These are phyloP conservation scores for Gaultheria prostrata DNA, from an alignment of 148 eudicot species.

Conservation along the genomic window DNA sequence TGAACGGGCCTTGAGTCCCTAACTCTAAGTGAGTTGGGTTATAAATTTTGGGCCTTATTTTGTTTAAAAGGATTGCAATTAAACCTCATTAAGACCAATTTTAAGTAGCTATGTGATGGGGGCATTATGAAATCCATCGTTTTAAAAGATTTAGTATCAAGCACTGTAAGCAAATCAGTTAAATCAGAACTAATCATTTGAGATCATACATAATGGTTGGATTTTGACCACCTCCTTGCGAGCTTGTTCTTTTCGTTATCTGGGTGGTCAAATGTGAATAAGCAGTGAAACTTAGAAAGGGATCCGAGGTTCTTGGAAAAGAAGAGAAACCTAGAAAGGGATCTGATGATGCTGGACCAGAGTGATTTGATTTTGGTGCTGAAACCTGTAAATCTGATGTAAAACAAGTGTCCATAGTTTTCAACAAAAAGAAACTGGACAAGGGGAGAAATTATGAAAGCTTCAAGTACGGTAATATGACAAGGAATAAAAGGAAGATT, in stretches of 20 bases:
- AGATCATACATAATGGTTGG: background rate
- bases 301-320: background rate
- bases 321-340: background rate
- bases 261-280: background rate
- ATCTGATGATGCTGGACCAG: background rate
- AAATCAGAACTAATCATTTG: background rate
- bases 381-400: background rate
- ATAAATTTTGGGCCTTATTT: too few species aligned
- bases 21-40: too few species aligned
- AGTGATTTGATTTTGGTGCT: background rate
- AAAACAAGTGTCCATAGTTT: background rate
- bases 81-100: too few species aligned
- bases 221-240: background rate
- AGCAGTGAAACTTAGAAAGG: background rate
- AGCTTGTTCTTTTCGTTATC: background rate
- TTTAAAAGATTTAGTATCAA: background rate
- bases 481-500: background rate
- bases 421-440: background rate
- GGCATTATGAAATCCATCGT: too few species aligned
- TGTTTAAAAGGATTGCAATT: too few species aligned
- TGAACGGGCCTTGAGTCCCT: too few species aligned
- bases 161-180: background rate
- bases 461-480: too few species aligned
- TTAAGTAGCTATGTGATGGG: too few species aligned
- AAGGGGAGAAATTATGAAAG: background rate